A percentile compares a stretch with the other conserved stretches of the same genome.
Evolutionary conservation across 2,329 filamentous ascomycete genomes (phyloP).

Genomic region (Amesomyces nigricolor): DNA sequence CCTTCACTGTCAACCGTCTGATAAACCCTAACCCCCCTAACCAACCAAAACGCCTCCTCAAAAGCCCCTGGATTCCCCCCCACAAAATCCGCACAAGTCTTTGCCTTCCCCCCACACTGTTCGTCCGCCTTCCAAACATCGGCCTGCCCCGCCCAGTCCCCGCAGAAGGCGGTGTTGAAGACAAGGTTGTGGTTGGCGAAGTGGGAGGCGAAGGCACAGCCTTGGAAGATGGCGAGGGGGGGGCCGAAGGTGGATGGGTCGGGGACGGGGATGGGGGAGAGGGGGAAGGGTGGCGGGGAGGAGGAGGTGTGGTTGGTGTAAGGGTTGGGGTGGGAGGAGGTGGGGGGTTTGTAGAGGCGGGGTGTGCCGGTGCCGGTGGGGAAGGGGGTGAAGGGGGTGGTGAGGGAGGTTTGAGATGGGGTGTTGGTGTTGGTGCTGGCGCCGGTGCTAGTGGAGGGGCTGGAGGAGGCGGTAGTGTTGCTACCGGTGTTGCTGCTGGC

Average conservation of each 20-base stretch:
- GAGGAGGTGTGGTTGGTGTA: not conserved
- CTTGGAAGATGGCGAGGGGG: slow-evolving; percentile 63
- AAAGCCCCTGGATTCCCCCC: slow-evolving; percentile 65
- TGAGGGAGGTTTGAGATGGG: not conserved
- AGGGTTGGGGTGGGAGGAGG: too few relatives aligned
- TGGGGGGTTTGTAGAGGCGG: too few relatives aligned
- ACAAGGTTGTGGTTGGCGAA: slow-evolving; percentile 72
- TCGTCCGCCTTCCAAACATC: slow-evolving; percentile 55
- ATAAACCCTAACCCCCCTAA: slow-evolving; percentile 67
- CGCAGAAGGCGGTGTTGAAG: slow-evolving; percentile 81
- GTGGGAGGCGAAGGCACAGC: slow-evolving; percentile 65
- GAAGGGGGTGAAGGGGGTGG: too few relatives aligned
- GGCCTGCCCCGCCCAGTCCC: slow-evolving; percentile 73
- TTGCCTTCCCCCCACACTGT: slow-evolving; percentile 50
- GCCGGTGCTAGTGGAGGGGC: not conserved
- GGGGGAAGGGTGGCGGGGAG: not conserved
- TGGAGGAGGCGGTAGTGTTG: too few relatives aligned
- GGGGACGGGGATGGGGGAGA: slow-evolving; percentile 53
- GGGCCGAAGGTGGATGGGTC: slow-evolving; percentile 63
- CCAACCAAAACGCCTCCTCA: slow-evolving; percentile 66
- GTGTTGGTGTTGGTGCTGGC: not conserved
- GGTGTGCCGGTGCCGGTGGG: too few relatives aligned
- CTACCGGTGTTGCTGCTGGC: too few relatives aligned
- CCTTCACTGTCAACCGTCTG: slow-evolving; percentile 24
- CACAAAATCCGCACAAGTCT: slow-evolving; percentile 64